These are phyloP conservation scores for Leccinum fallax DNA, from an alignment of 1,284 basidiomycete genomes.

Conservation along the genomic window DNA sequence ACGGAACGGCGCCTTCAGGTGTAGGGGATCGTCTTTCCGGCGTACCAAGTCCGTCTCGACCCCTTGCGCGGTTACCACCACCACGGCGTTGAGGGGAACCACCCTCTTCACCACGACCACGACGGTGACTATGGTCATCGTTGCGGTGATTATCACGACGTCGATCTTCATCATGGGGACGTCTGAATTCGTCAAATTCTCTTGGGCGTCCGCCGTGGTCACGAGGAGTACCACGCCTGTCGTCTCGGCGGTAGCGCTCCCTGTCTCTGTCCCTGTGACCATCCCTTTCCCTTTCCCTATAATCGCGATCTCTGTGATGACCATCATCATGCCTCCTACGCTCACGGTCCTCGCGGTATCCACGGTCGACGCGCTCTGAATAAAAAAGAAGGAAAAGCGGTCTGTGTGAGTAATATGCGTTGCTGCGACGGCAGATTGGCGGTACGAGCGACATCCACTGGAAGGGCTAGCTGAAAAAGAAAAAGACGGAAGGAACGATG, in stretches of 20 bases:
- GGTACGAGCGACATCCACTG: constrained; percentile 39
- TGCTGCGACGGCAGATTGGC: constrained; percentile 43
- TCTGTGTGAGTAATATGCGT: constrained; percentile 51
- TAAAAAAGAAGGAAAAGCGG: constrained; percentile 45
- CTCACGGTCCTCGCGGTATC: constrained; percentile 54
- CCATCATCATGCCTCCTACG: constrained; percentile 54
- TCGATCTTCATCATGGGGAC: constrained; percentile 47
- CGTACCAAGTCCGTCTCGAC: constrained; percentile 59
- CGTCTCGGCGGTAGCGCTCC: constrained; percentile 45
- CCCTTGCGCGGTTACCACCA: constrained; percentile 42
- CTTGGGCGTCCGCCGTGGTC: constrained; percentile 43
- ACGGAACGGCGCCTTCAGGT: constrained; percentile 79
- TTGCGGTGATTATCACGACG: constrained; percentile 54
- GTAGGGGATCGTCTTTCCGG: constrained; percentile 87
- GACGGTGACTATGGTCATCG: constrained; percentile 40
- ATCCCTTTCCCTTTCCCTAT: constrained; percentile 42
- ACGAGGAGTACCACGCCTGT: constrained; percentile 39
- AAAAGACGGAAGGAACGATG: constrained; percentile 51
- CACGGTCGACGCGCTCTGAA: constrained; percentile 49
- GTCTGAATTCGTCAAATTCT: constrained; percentile 47
- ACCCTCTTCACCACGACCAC: constrained; percentile 41
- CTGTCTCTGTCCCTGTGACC: constrained; percentile 41
- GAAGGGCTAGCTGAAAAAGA: constrained; percentile 62
- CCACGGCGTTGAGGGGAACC: constrained; percentile 41
- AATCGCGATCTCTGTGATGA: constrained; percentile 52